Evolutionary conservation across 2,329 filamentous ascomycete genomes (phyloP).

Genomic region (Colletotrichum karsti): DNA sequence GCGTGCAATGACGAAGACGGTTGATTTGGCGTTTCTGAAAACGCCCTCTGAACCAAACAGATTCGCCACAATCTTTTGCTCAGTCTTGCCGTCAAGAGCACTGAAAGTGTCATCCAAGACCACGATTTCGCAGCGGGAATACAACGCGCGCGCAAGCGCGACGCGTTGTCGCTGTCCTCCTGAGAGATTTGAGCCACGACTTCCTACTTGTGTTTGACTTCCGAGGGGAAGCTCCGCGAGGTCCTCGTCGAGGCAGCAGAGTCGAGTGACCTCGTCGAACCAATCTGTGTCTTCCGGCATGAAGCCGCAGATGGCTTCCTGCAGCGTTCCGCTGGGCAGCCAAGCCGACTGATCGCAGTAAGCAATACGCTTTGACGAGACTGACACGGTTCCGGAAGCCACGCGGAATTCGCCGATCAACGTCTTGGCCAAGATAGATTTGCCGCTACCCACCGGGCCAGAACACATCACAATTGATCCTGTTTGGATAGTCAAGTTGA

Average conservation of each 20-base stretch:
- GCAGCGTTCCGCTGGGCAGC: conserved; percentile 31
- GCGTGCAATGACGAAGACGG: conserved; percentile 18
- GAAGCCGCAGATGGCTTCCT: conserved; percentile 31
- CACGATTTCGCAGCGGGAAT: background rate
- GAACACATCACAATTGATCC: conserved; percentile 2
- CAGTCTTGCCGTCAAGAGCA: conserved; percentile 27
- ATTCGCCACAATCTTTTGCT: conserved; percentile 19
- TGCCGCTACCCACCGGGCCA: conserved; percentile 27
- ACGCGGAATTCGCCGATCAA: conserved; percentile 31
- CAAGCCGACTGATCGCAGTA: conserved; percentile 33
- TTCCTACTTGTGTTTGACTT: conserved; percentile 25
- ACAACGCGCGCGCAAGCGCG: conserved; percentile 23
- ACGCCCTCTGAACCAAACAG: conserved; percentile 30
- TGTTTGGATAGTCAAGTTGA: background rate
- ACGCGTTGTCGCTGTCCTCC: conserved; percentile 36
- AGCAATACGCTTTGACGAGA: conserved; percentile 21
- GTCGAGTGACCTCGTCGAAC: conserved; percentile 39
- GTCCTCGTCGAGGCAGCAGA: conserved; percentile 31
- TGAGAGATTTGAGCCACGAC: conserved; percentile 30
- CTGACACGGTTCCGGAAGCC: background rate
- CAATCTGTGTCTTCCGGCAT: conserved; percentile 34
- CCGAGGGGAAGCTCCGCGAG: conserved; percentile 29
- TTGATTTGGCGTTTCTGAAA: conserved; percentile 28
- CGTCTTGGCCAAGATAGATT: conserved; percentile 31
- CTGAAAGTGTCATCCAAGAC: conserved; percentile 26